Evolutionary conservation across 768 basidiomycete genomes (phyloP).

Genomic region (Phlegmacium glaucopus): DNA sequence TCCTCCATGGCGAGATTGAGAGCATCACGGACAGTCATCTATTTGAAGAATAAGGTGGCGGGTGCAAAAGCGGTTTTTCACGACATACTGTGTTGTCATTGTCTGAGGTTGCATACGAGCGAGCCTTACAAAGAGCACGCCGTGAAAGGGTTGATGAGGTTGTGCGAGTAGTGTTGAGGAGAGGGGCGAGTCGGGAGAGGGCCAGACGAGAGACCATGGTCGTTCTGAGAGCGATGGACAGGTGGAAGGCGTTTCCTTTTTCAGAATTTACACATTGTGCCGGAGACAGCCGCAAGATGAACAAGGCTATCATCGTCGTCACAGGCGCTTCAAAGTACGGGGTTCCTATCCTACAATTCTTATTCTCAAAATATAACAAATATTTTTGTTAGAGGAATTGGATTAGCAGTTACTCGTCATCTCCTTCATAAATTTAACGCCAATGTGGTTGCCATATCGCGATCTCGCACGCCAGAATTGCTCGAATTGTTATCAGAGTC

Average conservation of each 20-base stretch:
- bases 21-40: conserved; percentile 99
- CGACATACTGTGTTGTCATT: conserved; percentile 41
- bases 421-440: conserved; percentile 62
- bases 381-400: conserved; percentile 52
- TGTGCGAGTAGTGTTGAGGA: conserved; percentile 48
- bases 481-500: conserved; percentile 40
- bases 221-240: conserved; percentile 24
- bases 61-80: conserved; percentile 14
- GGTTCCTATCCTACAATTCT: conserved; percentile 1
- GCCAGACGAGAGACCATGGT: conserved; percentile 63
- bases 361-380: conserved; percentile 4
- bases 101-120: conserved; percentile 62
- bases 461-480: conserved; percentile 66
- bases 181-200: conserved; percentile 62
- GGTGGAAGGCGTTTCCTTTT: conserved; percentile 27
- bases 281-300: conserved; percentile 7
- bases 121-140: conserved; percentile 39
- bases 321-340: conserved; percentile 82
- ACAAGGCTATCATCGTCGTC: conserved; percentile 64
- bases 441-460: conserved; percentile 74
- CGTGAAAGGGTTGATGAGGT: conserved; percentile 39
- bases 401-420: conserved; percentile 70
- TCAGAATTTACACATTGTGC: conserved; percentile 7
- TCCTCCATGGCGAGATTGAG: conserved; percentile 99
- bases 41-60: background rate